A percentile compares a stretch with the other conserved stretches of the same genome.
phyloP scores from a whole-genome alignment of 345 rosid species.

The Dipteronia dyeriana region DNA sequence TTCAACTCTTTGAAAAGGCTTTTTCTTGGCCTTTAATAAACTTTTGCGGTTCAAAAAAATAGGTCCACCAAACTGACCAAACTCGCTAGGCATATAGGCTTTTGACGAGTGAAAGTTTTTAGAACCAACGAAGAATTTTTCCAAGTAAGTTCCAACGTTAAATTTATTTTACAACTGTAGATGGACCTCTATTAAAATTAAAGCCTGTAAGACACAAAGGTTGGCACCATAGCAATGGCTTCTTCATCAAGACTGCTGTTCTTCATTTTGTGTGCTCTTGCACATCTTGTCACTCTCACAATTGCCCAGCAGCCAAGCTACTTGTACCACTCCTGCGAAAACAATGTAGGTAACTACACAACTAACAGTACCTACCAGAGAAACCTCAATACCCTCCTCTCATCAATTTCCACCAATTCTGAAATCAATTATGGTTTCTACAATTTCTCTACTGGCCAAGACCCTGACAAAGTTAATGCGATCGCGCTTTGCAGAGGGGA shows the following conservation, averaged over 20 bases:
- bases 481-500: conserved; percentile 52
- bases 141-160: no score
- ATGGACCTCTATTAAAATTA: no score
- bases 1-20: no score
- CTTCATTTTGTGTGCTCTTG: neutral
- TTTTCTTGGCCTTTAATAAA: no score
- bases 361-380: conserved; percentile 17
- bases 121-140: neutral
- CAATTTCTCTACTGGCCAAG: conserved; percentile 20
- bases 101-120: no score
- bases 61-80: no score
- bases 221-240: neutral
- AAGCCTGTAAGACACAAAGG: neutral
- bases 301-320: neutral
- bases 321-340: neutral
- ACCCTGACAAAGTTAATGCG: conserved; percentile 31
- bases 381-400: conserved; percentile 26
- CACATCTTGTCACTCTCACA: neutral
- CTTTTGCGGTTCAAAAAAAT: no score
- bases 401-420: conserved; percentile 17
- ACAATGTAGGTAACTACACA: conserved; percentile 19
- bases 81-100: no score
- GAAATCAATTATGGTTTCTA: conserved; percentile 22
- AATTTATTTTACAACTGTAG: no score
- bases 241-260: neutral